These are phyloP conservation scores for Cercospora citrullina DNA, from an alignment of 2,329 filamentous ascomycete species.

Conservation along the genomic window DNA sequence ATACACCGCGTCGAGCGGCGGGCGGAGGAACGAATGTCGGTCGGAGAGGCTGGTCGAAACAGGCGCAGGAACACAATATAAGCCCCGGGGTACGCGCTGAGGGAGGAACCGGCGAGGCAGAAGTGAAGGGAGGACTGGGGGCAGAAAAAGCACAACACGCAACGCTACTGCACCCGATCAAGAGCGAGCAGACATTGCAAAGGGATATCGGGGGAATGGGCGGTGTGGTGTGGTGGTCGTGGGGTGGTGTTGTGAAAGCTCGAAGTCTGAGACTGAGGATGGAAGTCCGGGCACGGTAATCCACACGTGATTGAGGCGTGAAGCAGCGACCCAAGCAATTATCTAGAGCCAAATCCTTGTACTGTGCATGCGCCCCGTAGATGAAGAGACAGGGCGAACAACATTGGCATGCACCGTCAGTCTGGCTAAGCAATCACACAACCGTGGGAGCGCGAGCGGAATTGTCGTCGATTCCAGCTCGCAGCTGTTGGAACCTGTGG, in stretches of 20 bases:
- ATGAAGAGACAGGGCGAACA: background rate
- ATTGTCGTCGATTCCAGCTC: background rate
- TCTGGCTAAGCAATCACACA: background rate
- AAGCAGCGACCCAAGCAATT: slow-evolving; percentile 1
- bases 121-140: slow-evolving; percentile 20
- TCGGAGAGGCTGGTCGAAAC: slow-evolving; percentile 10
- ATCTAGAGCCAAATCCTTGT: background rate
- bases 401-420: background rate
- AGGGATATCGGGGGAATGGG: slow-evolving; percentile 9
- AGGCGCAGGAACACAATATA: slow-evolving; percentile 10
- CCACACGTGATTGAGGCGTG: background rate
- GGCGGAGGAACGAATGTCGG: slow-evolving; percentile 18
- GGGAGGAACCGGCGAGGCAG: slow-evolving; percentile 6
- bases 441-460: background rate
- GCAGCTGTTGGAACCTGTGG: slow-evolving; percentile 1
- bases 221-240: slow-evolving; percentile 20
- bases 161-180: slow-evolving; percentile 26
- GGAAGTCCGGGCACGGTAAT: background rate
- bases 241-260: slow-evolving; percentile 7
- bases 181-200: slow-evolving; percentile 28
- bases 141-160: slow-evolving; percentile 18
- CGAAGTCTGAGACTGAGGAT: slow-evolving; percentile 7
- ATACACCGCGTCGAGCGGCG: slow-evolving; percentile 23
- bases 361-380: background rate
- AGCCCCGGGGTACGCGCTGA: background rate